phyloP scores from a whole-genome alignment of 305 asterid genomes.

The Lippia alba region DNA sequence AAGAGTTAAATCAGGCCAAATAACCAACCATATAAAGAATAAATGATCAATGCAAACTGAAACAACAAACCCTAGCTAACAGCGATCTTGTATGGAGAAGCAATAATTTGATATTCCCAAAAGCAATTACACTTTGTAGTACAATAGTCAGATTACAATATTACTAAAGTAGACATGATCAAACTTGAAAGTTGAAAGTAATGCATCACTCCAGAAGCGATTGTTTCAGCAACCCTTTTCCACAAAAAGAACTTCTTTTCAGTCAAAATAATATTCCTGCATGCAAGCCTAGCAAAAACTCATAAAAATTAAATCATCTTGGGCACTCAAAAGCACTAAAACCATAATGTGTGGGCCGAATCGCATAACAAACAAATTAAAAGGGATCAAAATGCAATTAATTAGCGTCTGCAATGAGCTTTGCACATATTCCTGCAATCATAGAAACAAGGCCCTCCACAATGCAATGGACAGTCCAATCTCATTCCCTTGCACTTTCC shows the following conservation, averaged over 20 bases:
- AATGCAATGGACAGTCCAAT: slow-evolving; percentile 81
- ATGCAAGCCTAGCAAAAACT: too few relatives aligned
- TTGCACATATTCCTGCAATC: slow-evolving; percentile 79
- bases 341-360: neutral
- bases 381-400: neutral
- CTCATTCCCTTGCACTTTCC: slow-evolving; percentile 76
- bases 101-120: slow-evolving; percentile 22
- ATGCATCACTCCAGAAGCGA: slow-evolving; percentile 8
- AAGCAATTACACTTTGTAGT: slow-evolving; percentile 15
- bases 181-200: slow-evolving; percentile 34
- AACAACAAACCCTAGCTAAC: neutral
- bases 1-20: neutral
- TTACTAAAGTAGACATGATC: slow-evolving; percentile 5
- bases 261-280: too few relatives aligned
- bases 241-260: neutral
- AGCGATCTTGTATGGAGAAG: neutral
- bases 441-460: slow-evolving; percentile 83
- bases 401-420: slow-evolving; percentile 70
- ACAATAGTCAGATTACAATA: neutral
- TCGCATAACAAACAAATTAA: neutral
- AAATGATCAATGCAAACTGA: neutral
- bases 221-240: slow-evolving; percentile 3
- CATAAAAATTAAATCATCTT: too few relatives aligned
- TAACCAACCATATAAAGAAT: too few relatives aligned
- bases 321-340: neutral